Evolutionary conservation across 208 protist species (phyloP).

Genomic region (Leishmania tropica): DNA sequence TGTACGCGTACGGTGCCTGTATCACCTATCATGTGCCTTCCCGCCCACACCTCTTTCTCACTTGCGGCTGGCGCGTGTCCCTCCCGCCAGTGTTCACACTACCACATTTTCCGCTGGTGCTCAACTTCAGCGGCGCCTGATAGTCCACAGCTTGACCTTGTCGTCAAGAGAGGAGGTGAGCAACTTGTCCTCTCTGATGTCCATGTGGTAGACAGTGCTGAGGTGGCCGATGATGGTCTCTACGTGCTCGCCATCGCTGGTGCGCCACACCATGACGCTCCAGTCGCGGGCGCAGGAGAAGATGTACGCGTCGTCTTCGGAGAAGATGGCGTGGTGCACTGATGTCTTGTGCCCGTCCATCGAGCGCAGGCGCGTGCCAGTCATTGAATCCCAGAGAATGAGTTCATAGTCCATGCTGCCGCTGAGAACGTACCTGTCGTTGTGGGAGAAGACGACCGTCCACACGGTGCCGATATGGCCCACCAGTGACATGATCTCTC

Average conservation of each 20-base stretch:
- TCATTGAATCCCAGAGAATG: constrained; percentile 71
- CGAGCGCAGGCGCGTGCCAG: constrained; percentile 54
- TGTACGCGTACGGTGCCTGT: neutral
- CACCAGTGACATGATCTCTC: constrained; percentile 59
- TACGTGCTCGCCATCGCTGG: constrained; percentile 54
- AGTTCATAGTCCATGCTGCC: constrained; percentile 89
- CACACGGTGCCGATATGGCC: constrained; percentile 89
- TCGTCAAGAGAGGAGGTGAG: constrained; percentile 85
- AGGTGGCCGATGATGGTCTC: constrained; percentile 81
- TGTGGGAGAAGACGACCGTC: constrained; percentile 73
- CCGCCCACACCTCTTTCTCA: neutral
- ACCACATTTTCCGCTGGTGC: neutral
- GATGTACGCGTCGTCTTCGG: constrained; percentile 80
- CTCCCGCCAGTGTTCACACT: neutral
- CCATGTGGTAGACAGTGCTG: constrained; percentile 89
- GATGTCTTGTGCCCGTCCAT: constrained; percentile 74
- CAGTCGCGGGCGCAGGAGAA: constrained; percentile 85
- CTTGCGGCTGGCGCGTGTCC: neutral
- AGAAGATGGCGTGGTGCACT: constrained; percentile 87
- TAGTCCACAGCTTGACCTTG: constrained; percentile 82
- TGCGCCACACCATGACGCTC: constrained; percentile 84
- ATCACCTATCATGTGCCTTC: neutral
- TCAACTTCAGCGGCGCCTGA: constrained; percentile 32
- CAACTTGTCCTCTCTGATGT: constrained; percentile 67
- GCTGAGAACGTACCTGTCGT: constrained; percentile 73